Percentiles rank a stretch among this genome's conserved stretches.
These are phyloP conservation scores for Sporothrix globosa DNA, from an alignment of 2,329 filamentous ascomycete species.

Conservation along the genomic window DNA sequence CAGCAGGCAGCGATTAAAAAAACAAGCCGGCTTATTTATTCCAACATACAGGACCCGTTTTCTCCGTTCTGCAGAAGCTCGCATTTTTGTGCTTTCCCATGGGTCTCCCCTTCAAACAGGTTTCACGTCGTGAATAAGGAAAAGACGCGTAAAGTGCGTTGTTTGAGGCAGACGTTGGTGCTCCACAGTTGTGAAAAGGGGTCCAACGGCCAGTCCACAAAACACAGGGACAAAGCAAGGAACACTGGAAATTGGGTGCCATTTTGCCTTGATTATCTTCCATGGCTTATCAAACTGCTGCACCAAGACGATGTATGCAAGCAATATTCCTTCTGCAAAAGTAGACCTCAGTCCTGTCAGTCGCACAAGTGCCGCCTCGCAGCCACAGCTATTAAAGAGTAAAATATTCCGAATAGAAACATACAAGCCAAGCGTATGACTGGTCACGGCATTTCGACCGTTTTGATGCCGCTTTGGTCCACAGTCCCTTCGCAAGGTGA, in stretches of 20 bases:
- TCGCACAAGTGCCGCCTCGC: neutral
- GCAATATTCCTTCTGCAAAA: neutral
- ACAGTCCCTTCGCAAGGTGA: neutral
- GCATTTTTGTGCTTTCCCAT: neutral
- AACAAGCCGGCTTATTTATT: neutral
- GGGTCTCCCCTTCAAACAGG: slow-evolving; percentile 11
- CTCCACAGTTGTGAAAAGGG: slow-evolving; percentile 21
- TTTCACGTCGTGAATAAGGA: slow-evolving; percentile 5
- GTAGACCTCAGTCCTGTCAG: no score
- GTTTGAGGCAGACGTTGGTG: slow-evolving; percentile 23
- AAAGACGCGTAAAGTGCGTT: slow-evolving; percentile 18
- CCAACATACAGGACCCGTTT: neutral
- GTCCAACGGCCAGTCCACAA: slow-evolving; percentile 19
- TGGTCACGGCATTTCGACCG: slow-evolving; percentile 3
- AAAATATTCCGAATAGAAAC: slow-evolving; percentile 15
- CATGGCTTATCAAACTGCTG: neutral
- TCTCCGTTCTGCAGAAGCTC: neutral
- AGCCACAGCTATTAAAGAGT: neutral
- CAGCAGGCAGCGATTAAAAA: neutral
- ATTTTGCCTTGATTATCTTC: no score
- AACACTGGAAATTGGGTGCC: neutral
- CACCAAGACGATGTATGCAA: neutral
- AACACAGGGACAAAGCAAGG: slow-evolving; percentile 9
- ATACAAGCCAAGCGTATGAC: neutral
- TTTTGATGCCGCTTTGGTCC: neutral